A percentile compares a stretch with the other conserved stretches of the same genome.
phyloP scores from a whole-genome alignment of 2,329 filamentous ascomycete species.

The Colletotrichum agaves region DNA sequence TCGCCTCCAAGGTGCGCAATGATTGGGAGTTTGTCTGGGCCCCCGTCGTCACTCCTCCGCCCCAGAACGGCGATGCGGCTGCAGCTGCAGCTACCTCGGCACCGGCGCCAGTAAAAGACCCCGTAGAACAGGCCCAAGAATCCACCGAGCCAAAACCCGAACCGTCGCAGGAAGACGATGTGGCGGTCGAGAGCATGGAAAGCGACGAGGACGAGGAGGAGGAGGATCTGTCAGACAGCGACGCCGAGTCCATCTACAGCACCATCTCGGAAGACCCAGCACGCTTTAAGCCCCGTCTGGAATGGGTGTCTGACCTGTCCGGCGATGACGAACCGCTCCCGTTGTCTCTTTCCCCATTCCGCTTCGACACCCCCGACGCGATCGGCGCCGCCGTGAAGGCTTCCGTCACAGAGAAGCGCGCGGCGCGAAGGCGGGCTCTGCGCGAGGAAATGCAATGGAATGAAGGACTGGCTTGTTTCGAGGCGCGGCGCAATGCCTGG shows the following conservation, averaged over 20 bases:
- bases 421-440: slow-evolving; percentile 65
- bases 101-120: not conserved
- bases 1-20: slow-evolving; percentile 64
- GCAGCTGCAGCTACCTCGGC: not conserved
- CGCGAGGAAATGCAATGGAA: slow-evolving; percentile 81
- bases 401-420: slow-evolving; percentile 59
- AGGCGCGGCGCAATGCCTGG: slow-evolving; percentile 83
- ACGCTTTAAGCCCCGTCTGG: slow-evolving; percentile 62
- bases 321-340: slow-evolving; percentile 57
- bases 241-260: slow-evolving; percentile 65
- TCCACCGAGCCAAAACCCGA: slow-evolving; percentile 20
- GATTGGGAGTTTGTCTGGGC: slow-evolving; percentile 73
- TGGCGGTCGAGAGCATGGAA: slow-evolving; percentile 21
- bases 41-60: slow-evolving; percentile 38
- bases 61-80: slow-evolving; percentile 6
- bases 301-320: slow-evolving; percentile 69
- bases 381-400: slow-evolving; percentile 55
- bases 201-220: slow-evolving; percentile 47
- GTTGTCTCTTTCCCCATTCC: slow-evolving; percentile 56
- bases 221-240: slow-evolving; percentile 55
- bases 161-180: slow-evolving; percentile 17
- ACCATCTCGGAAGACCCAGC: slow-evolving; percentile 64
- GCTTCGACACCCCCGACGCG: slow-evolving; percentile 61
- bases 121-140: slow-evolving; percentile 8
- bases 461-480: slow-evolving; percentile 82